A percentile compares a stretch with the other conserved stretches of the same genome.
Conservation (phyloP, 768 basidiomycete species). For the Boletus rex-veris region DNA sequence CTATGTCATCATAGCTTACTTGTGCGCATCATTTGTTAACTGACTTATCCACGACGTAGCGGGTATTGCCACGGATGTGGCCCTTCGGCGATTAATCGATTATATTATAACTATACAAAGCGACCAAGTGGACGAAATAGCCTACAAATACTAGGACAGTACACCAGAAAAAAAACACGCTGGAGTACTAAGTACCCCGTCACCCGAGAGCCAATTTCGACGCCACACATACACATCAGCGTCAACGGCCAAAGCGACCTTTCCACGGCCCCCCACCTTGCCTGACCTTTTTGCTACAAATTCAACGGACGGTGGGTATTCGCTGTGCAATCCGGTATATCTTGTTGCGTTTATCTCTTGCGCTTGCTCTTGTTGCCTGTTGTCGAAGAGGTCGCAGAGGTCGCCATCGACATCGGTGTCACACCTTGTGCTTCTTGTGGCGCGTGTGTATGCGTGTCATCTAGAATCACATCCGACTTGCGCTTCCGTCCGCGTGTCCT, state of each 20-base stretch:
- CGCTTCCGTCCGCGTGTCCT: slow-evolving; percentile 33
- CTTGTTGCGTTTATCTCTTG: slow-evolving; percentile 22
- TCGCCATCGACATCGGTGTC: neutral
- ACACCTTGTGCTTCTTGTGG: neutral
- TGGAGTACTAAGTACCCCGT: too few species aligned
- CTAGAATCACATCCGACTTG: slow-evolving; percentile 36
- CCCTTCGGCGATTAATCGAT: too few species aligned
- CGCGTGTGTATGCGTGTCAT: slow-evolving; percentile 3
- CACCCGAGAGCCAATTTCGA: too few species aligned
- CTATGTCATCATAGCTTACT: too few species aligned
- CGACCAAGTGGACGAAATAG: neutral
- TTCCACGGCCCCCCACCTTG: neutral
- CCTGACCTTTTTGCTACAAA: neutral
- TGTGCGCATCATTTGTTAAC: too few species aligned
- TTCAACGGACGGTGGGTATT: neutral
- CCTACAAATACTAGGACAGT: slow-evolving; percentile 1
- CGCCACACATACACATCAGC: neutral
- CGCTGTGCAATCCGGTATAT: neutral
- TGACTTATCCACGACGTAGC: too few species aligned
- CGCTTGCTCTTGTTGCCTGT: slow-evolving; percentile 24
- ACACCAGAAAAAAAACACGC: neutral
- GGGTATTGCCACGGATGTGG: too few species aligned
- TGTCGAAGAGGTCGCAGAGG: slow-evolving; percentile 2
- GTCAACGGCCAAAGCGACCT: too few species aligned
- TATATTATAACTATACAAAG: neutral